Base-by-base conservation (phyloP, 2,329 filamentous ascomycete species). In the Elsinoe necatrix region DNA sequence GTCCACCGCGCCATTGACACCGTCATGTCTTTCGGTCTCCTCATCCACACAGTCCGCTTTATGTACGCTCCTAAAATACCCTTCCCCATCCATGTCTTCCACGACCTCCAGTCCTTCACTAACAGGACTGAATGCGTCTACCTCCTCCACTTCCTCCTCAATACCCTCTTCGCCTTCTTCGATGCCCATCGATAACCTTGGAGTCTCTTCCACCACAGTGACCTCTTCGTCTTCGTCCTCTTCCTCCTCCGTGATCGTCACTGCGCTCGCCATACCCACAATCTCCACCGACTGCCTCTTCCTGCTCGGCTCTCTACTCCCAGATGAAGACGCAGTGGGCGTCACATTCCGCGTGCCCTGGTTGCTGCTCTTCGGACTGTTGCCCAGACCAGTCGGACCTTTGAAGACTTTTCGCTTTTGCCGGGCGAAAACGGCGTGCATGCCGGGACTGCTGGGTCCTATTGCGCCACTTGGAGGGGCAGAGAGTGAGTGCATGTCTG, bases 381-480 rank as follows among this genome's bases (percentile, higher is more conserved):
- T 77, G 51, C 58, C 31, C 42, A 57, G 84, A 63, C 67, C 72
- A 70, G 83, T 83, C 0, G 89, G 89, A 0, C 89, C 89, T 68
- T 92, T 92, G 75, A 95, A 93, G 1, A 91, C 70, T 57, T 83
- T 89, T 58, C 86, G 80, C 72, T 92, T 95, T 58, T 88, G 75
- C 67, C 89, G 89, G 1, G 89, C 88, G 66, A 93, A 95, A 43
- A 89, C 75, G 0, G 69, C 66, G 18, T 61, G 59, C 7, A 93
- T 78, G 2, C 84, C 83, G 0, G 79, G 78, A 2, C 74, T 75
- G 57, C 81, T 81, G 1, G 83, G 84, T 21, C 79, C 83, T 0
- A 80, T 78, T 9, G 55, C 56, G 21, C 18, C 42, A 37, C 37
- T 47, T 29, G 18, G 20, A 3, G 37, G 25, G 5, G 41, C 37